Base-by-base conservation (phyloP, 805 yeast genomes). In the Saccharomyces eubayanus region DNA sequence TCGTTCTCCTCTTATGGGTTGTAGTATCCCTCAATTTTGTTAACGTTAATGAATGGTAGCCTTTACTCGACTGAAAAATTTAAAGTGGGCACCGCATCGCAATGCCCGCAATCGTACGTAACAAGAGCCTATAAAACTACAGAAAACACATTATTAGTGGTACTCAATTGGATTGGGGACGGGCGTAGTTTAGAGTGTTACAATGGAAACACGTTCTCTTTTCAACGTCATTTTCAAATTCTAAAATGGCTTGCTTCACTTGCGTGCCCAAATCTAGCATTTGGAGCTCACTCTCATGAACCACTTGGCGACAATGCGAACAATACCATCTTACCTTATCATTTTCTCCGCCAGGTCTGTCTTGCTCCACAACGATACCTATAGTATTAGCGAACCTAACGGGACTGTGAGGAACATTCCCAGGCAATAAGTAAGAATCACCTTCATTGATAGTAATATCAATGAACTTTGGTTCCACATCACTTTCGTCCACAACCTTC, bases 321-420 rank as follows among this genome's bases (percentile, higher is more conserved):
- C 97, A 91, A 66, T 91, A 91, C 97, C 97, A 91, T 62, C 97
- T 77, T 62, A 90, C 74, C 57, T 80, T 79, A 67, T 91, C 97
- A 55, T 79, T 75, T 24, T 78, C 72, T 0, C 80, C 88, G 50
- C 72, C 73, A 0, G 96, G 96, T 60, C 97, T 77, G 66, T 89
- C 96, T 70, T 91, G 97, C 64, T 91, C 97, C 16, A 91, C 86
- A 1, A 91, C 97, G 46, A 91, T 74, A 0, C 97, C 97, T 16
- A 91, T 83, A 0, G 97, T 89, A 62, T 91, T 74, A 2, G 85
- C 86, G 67, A 81, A 91, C 62, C 97, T 75, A 6, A 87, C 92
- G 0, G 97, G 97, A 61, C 84, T 87, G 68, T 91, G 97, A 1
- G 97, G 97, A 2, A 80, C 79, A 65, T 87, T 87, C 0, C 84